Conservation (phyloP, 192 early-diverging fungal species). For the Geosiphon pyriformis region DNA sequence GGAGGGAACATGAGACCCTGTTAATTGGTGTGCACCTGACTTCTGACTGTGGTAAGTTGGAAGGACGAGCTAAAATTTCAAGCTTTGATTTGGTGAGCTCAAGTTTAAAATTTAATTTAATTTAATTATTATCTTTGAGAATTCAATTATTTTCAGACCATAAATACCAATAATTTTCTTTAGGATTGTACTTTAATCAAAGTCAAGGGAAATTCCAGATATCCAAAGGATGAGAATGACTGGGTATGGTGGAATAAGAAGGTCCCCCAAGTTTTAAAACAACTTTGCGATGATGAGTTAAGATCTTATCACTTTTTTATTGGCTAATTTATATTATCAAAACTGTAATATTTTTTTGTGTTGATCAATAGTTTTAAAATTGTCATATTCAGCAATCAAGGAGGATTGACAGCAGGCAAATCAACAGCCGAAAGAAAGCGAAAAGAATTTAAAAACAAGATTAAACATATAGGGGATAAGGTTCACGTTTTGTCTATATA, state of each 20-base stretch:
- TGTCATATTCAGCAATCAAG: constrained; percentile 73
- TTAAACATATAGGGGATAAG: constrained; percentile 31
- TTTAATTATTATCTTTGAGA: neutral
- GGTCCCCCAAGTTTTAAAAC: constrained; percentile 52
- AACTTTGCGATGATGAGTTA: constrained; percentile 59
- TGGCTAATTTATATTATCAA: neutral
- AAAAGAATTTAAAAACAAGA: constrained; percentile 42
- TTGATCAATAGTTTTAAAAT: constrained; percentile 52
- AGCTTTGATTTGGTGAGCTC: constrained; percentile 18
- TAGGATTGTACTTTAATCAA: constrained; percentile 73
- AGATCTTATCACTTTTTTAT: constrained; percentile 21
- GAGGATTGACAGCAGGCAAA: constrained; percentile 43
- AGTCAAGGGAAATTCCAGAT: constrained; percentile 54
- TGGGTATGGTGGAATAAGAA: constrained; percentile 66
- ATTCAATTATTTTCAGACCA: neutral
- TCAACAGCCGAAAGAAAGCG: constrained; percentile 34
- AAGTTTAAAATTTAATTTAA: neutral
- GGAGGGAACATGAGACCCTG: constrained; percentile 6
- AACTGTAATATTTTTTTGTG: neutral
- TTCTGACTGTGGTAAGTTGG: neutral
- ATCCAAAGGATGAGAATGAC: constrained; percentile 67
- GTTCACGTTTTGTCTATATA: constrained; percentile 13
- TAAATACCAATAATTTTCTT: neutral
- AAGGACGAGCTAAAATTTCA: constrained; percentile 5
- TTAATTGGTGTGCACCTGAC: constrained; percentile 8